Base-by-base conservation (phyloP, 495 filamentous ascomycete genomes). In the Bacidia rubella region DNA sequence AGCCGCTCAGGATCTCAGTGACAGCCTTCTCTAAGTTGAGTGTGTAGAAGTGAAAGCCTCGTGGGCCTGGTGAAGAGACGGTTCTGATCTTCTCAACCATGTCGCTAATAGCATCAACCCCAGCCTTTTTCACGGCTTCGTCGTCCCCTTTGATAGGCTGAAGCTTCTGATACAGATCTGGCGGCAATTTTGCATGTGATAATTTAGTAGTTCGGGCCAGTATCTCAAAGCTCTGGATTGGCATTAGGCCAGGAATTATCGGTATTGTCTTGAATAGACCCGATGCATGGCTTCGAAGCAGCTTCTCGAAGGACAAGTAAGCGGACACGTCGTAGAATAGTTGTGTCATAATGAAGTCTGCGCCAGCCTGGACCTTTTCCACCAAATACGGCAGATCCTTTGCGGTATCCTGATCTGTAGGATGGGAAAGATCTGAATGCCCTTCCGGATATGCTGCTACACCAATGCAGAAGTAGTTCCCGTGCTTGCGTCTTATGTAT, bases 311-410 rank as follows among this genome's bases (percentile, higher is more conserved):
- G 32, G 70, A 70, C 43, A 78, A 72, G 65, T 90, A 98, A 15
- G 85, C 87, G 5, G 83, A 72, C 12, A 86, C 74, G 60, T 97
- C 88, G 65, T 90, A 98, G 69, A 96, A 97, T 22, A 98, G 73
- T 63, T 98, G 92, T n/a, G 93, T 97, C 87, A 98, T 94, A 63
- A 98, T 84, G 65, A 98, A 98, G 65, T 97, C 93, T 20, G 90
- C 93, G 0, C 92, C 92, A 2, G 92, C 92, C 60, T 81, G 71
- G 0, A 82, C 82, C 74, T 98, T 98, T 53, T 95, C 89, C 25
- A 95, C 76, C 45, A 98, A 71, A 62, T 87, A 95, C 5, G 92
- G 86, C 35, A 98, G 65, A 68, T 98, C 92, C 41, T 81, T 79
- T 55, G 76, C 73, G 0, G 86, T 73, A 63, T 82, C 82, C 69